Conservation (phyloP, 2,329 filamentous ascomycete species). For the Celoporthe dispersa region DNA sequence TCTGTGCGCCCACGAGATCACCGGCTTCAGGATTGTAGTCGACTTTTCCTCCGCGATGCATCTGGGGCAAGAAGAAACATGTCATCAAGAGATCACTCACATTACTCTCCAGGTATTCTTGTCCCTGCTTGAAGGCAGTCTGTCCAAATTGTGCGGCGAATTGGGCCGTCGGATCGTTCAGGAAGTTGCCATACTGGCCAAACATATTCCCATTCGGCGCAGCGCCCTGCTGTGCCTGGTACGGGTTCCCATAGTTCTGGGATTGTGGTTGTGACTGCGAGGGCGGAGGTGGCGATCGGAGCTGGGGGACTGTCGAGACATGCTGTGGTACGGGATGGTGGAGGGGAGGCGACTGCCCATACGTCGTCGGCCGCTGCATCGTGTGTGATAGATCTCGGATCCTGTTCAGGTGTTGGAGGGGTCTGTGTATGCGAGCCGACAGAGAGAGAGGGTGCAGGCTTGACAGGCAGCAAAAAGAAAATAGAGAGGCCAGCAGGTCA, state of each 20-base stretch:
- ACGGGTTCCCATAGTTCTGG: constrained; percentile 67
- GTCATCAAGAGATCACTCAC: constrained; percentile 53
- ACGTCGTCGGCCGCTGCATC: constrained; percentile 84
- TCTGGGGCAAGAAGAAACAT: neutral
- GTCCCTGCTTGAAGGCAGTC: constrained; percentile 86
- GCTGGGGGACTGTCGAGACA: constrained; percentile 95
- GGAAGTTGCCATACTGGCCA: constrained; percentile 85
- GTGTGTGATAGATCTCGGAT: constrained; percentile 38
- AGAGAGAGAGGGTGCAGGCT: neutral
- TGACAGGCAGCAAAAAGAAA: neutral
- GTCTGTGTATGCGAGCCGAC: neutral
- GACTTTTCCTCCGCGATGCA: neutral
- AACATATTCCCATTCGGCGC: constrained; percentile 56
- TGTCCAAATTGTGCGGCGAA: constrained; percentile 94
- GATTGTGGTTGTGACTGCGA: constrained; percentile 70
- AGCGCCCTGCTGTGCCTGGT: constrained; percentile 71
- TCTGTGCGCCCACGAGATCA: neutral
- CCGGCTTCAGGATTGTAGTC: neutral
- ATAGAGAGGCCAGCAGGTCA: neutral
- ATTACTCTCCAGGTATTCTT: constrained; percentile 95
- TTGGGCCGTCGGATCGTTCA: constrained; percentile 93
- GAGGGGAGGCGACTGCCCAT: constrained; percentile 87
- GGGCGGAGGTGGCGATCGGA: constrained; percentile 89
- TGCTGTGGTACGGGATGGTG: constrained; percentile 98
- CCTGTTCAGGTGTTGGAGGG: neutral